Evolutionary conservation across 2,329 filamentous ascomycete species (phyloP).

Genomic region (Pyricularia sp.): DNA sequence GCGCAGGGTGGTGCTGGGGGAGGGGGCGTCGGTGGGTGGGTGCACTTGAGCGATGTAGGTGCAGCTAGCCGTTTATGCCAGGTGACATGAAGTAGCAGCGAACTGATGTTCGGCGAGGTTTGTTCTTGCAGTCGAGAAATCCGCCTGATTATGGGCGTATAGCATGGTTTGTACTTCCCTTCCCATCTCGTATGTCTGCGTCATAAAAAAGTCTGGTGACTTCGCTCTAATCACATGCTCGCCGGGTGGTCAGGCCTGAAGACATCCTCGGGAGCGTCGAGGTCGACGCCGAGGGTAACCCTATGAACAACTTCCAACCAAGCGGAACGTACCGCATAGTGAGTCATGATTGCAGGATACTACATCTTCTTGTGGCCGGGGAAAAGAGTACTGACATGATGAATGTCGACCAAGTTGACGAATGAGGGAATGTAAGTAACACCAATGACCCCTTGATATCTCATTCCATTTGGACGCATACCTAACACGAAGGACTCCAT

Average conservation of each 20-base stretch:
- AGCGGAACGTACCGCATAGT: conserved; percentile 35
- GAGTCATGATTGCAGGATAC: background rate
- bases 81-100: background rate
- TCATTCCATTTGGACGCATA: conserved; percentile 3
- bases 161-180: conserved; percentile 29
- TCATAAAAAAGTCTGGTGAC: background rate
- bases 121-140: conserved; percentile 31
- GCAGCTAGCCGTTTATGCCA: background rate
- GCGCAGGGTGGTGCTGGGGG: too few species aligned
- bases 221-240: background rate
- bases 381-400: background rate
- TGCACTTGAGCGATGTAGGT: conserved; percentile 47
- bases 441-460: background rate
- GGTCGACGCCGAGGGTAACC: conserved; percentile 38
- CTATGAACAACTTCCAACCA: conserved; percentile 11
- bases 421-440: conserved; percentile 52
- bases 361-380: background rate
- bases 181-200: background rate
- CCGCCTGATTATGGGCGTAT: conserved; percentile 55
- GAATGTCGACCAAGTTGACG: conserved; percentile 25
- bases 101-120: background rate
- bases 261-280: conserved; percentile 58
- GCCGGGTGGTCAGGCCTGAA: conserved; percentile 32
- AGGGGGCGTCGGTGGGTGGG: conserved; percentile 45
- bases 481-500: conserved; percentile 11